A percentile compares a stretch with the other conserved stretches of the same genome.
Evolutionary conservation across 2,329 filamentous ascomycete genomes (phyloP).

Genomic region (Didymosphaeria variabile): DNA sequence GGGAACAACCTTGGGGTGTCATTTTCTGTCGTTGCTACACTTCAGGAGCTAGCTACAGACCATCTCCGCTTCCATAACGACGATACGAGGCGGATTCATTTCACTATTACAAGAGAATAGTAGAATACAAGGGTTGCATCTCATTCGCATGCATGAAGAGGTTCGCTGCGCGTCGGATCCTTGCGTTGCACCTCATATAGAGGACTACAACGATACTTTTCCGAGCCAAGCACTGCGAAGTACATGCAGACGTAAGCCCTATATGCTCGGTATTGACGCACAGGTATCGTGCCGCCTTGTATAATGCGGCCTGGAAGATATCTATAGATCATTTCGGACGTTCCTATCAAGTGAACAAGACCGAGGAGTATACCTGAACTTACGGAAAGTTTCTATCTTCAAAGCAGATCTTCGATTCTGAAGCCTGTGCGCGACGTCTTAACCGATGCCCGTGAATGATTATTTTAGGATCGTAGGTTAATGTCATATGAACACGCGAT

Average conservation of each 20-base stretch:
- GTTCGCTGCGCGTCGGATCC: constrained; percentile 8
- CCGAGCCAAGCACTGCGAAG: constrained; percentile 14
- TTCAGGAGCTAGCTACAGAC: constrained; percentile 19
- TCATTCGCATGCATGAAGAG: neutral
- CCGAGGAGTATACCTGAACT: neutral
- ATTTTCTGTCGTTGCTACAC: constrained; percentile 31
- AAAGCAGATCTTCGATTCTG: neutral
- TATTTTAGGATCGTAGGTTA: constrained; percentile 37
- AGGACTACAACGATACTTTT: constrained; percentile 21
- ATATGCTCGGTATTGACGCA: constrained; percentile 23
- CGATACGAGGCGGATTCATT: constrained; percentile 32
- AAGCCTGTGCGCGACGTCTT: neutral
- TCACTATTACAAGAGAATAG: constrained; percentile 34
- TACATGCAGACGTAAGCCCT: constrained; percentile 35
- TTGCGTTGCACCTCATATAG: constrained; percentile 20
- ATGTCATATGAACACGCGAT: constrained; percentile 35
- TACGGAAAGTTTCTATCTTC: neutral
- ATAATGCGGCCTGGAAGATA: neutral
- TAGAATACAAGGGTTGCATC: constrained; percentile 8
- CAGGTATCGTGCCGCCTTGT: constrained; percentile 4
- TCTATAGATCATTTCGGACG: neutral
- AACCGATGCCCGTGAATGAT: constrained; percentile 18
- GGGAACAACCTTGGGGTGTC: constrained; percentile 41
- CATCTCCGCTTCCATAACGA: constrained; percentile 24
- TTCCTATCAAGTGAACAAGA: neutral